Percentiles rank a stretch among this genome's conserved stretches.
Evolutionary conservation across 805 yeast species (phyloP).

Genomic region (Wickerhamomyces bisporus): DNA sequence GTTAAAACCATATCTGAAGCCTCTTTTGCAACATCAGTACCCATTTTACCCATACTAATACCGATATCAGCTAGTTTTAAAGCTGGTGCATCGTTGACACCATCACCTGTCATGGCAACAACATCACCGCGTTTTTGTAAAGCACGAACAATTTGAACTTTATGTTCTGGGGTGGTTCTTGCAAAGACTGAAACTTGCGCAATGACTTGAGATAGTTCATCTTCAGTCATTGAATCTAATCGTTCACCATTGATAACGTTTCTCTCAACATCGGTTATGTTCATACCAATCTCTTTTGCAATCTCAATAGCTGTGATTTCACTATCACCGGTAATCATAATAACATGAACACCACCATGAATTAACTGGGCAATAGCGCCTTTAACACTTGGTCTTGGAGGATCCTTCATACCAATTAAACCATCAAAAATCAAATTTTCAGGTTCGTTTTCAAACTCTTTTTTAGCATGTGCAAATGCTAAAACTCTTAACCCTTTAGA

Average conservation of each 20-base stretch:
- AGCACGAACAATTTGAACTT: constrained; percentile 84
- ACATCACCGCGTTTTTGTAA: constrained; percentile 87
- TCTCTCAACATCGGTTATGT: constrained; percentile 52
- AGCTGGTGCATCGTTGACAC: constrained; percentile 99
- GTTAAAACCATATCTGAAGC: constrained; percentile 97
- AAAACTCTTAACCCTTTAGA: constrained; percentile 80
- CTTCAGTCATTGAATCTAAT: constrained; percentile 68
- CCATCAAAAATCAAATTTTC: constrained; percentile 73
- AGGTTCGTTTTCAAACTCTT: constrained; percentile 40
- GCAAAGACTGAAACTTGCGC: constrained; percentile 86
- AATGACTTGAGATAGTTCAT: constrained; percentile 68
- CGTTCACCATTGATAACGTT: constrained; percentile 84
- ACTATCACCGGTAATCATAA: constrained; percentile 96
- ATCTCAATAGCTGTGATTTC: constrained; percentile 83
- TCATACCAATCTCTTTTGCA: constrained; percentile 89
- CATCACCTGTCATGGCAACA: constrained; percentile 99
- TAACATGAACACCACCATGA: constrained; percentile 94
- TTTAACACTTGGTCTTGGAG: constrained; percentile 87
- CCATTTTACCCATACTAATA: constrained; percentile 87
- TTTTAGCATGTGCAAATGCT: constrained; percentile 61
- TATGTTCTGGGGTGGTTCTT: constrained; percentile 93
- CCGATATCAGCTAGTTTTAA: constrained; percentile 94
- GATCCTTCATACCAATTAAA: constrained; percentile 93
- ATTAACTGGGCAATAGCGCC: constrained; percentile 68
- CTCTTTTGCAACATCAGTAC: constrained; percentile 98